Conservation (phyloP, 768 basidiomycete species). For the Sporobolomyces roseus region DNA sequence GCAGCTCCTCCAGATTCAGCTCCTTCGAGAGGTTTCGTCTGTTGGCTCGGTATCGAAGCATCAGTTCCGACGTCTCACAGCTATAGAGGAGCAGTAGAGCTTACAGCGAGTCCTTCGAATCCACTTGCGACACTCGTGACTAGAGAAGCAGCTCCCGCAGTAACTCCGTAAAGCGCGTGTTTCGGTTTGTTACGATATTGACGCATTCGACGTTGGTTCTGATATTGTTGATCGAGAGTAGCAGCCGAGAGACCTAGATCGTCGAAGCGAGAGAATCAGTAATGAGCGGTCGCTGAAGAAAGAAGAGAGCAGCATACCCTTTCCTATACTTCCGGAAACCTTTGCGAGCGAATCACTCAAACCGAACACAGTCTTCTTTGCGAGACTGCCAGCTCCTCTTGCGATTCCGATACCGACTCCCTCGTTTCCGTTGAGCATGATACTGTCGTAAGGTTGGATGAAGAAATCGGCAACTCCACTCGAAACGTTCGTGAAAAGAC, state of each 20-base stretch:
- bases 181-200: slow-evolving; percentile 90
- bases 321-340: slow-evolving; percentile 93
- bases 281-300: background rate
- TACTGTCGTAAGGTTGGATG: slow-evolving; percentile 95
- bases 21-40: slow-evolving; percentile 97
- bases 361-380: slow-evolving; percentile 98
- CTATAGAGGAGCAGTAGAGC: background rate
- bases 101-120: slow-evolving; percentile 86
- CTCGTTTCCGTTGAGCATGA: slow-evolving; percentile 91
- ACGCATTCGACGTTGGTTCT: slow-evolving; percentile 77
- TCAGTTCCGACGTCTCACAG: too few species aligned
- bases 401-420: slow-evolving; percentile 59
- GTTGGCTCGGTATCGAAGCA: background rate
- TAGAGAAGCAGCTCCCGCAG: slow-evolving; percentile 88
- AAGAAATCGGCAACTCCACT: slow-evolving; percentile 97
- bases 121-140: slow-evolving; percentile 92
- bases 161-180: slow-evolving; percentile 97
- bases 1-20: slow-evolving; percentile 89
- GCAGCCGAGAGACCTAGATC: slow-evolving; percentile 93
- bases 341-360: slow-evolving; percentile 95
- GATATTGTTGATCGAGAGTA: slow-evolving; percentile 93
- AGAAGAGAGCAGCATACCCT: slow-evolving; percentile 58
- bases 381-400: slow-evolving; percentile 93
- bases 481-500: slow-evolving; percentile 95
- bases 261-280: background rate